Conservation (phyloP, 2,329 filamentous ascomycete genomes). For the Lasiodiplodia sp. region DNA sequence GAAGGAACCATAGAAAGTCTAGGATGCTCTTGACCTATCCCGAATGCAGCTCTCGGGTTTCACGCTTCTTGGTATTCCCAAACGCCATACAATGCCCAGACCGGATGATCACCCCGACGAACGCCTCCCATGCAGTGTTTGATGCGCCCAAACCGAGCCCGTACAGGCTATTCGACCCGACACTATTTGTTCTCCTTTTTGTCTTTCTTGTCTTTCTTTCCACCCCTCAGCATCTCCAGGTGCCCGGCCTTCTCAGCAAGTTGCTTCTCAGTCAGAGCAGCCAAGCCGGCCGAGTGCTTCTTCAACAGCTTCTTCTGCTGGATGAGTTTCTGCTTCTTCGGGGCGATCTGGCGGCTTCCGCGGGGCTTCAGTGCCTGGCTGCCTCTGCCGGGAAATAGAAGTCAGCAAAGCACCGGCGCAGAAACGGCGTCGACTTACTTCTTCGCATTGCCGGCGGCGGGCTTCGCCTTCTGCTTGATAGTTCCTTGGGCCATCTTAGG, state of each 20-base stretch:
- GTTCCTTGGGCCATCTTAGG: constrained; percentile 56
- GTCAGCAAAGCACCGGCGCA: constrained; percentile 37
- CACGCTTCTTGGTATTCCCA: not conserved
- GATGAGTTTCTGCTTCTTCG: constrained; percentile 68
- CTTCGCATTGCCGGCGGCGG: constrained; percentile 14
- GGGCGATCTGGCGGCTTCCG: constrained; percentile 69
- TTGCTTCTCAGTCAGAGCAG: constrained; percentile 70
- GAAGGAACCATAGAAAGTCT: not conserved
- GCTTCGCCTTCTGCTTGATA: constrained; percentile 54
- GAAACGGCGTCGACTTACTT: constrained; percentile 10
- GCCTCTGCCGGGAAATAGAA: constrained; percentile 32
- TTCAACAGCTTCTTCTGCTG: constrained; percentile 69
- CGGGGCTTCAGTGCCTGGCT: constrained; percentile 58
- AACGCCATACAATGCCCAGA: constrained; percentile 13
- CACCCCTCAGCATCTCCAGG: constrained; percentile 71
- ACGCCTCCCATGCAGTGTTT: constrained; percentile 10
- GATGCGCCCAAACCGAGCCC: not conserved
- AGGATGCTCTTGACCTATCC: not conserved
- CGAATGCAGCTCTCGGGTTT: not conserved
- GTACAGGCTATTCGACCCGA: not conserved
- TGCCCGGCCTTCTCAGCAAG: constrained; percentile 73
- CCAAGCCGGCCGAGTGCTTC: constrained; percentile 70
- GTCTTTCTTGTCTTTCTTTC: constrained; percentile 62
- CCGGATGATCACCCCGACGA: not conserved
- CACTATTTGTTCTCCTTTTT: constrained; percentile 21